These are phyloP conservation scores for Cladobotryum protrusum DNA, from an alignment of 2,329 filamentous ascomycete species.

Conservation along the genomic window DNA sequence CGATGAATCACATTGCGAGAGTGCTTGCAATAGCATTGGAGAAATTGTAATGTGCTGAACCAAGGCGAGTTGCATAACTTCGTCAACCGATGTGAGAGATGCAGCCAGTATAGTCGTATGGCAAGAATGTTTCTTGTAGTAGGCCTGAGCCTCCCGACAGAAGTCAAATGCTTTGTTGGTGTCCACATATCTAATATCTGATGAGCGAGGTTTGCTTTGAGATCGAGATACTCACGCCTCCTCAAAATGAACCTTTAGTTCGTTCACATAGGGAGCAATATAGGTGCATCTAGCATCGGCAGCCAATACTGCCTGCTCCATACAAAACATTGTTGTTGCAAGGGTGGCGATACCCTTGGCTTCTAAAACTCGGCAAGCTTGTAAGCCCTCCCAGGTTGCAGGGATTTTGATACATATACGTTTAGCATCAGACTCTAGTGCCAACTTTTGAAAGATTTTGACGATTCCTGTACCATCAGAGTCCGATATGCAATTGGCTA, in stretches of 20 bases:
- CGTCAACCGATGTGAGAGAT: conserved; percentile 49
- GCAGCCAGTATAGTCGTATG: conserved; percentile 50
- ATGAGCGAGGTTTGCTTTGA: background rate
- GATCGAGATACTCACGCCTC: conserved; percentile 32
- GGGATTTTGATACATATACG: conserved; percentile 59
- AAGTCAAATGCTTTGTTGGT: conserved; percentile 44
- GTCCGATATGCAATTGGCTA: background rate
- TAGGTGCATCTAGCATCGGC: conserved; percentile 53
- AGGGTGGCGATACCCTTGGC: conserved; percentile 49
- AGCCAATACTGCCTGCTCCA: conserved; percentile 54
- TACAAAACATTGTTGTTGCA: conserved; percentile 57
- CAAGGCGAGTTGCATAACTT: conserved; percentile 53
- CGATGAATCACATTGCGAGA: conserved; percentile 32
- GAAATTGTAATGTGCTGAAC: conserved; percentile 55
- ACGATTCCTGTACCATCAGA: conserved; percentile 38
- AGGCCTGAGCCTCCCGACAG: conserved; percentile 45
- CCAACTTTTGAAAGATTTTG: conserved; percentile 38
- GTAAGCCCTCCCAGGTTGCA: conserved; percentile 56
- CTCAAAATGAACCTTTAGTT: conserved; percentile 57
- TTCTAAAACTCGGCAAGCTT: conserved; percentile 51
- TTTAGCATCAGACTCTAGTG: conserved; percentile 36
- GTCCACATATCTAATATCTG: conserved; percentile 37
- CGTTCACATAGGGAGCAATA: conserved; percentile 61
- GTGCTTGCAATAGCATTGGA: conserved; percentile 42
- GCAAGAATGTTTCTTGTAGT: conserved; percentile 37